Evolutionary conservation across 208 protist genomes (phyloP), one percentile per base, ranked within the genome.

Genomic region (Leishmania tarentolae): DNA sequence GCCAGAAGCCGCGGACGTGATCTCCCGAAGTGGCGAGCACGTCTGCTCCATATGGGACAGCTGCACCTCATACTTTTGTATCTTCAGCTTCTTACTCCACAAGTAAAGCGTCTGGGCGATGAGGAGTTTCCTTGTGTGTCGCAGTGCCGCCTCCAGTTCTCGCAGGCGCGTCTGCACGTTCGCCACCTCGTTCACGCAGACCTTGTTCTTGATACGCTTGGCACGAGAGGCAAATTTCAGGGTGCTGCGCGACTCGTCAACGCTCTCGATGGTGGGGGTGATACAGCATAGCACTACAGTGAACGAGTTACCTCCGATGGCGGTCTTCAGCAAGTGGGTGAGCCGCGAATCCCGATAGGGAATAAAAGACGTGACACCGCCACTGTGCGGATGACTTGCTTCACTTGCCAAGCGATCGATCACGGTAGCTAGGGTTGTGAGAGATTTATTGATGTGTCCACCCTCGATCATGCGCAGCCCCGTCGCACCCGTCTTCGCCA

Each of bases 281-380:
- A 95, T 85, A 87, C 94, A 96, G 83, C 88, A 94, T 53, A 98
- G 86, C 63, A 98, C 85, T 46, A 79, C 83, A 3, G 95, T 98
- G 89, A 98, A 98, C 13, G 97, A 98, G 89, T 99, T 99, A 50
- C 99, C 99, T 47, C 94, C 94, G 76, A 97, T 90, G 47, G 95
- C 89, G 3, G 92, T 96, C 78, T 98, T 98, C 70, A 99, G 94
- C 21, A 99, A 70, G 77, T 98, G 88, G 17, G 98, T 99, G 28
- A 99, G 92, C 17, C 95, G 94, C 4, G 93, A 98, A 83, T 98
- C 94, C 19, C 97, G 92, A 83, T 98, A 99, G 4, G 97, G 97
- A 42, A 98, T 90, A 86, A 96, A 96, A 15, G 83, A 79, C 17
- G 63, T 65, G 5, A 59, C 84, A 42, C 57, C 59, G 37, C 59